Conservation (phyloP, 306 rosid species). For the Cucurbita maxima region DNA sequence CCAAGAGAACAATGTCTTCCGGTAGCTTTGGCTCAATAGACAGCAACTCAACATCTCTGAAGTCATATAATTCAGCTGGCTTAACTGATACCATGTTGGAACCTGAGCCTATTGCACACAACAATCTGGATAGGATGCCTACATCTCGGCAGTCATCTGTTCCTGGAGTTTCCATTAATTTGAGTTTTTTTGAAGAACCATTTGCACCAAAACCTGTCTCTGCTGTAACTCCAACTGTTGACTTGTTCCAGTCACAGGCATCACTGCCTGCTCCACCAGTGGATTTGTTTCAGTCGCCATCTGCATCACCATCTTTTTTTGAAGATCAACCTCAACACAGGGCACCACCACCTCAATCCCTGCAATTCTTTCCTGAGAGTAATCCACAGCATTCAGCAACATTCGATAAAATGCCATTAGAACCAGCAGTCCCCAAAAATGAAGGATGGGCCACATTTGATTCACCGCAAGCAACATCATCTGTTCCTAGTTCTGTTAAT, state of each 20-base stretch:
- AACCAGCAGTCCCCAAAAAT: slow-evolving; percentile 30
- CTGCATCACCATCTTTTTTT: slow-evolving; percentile 16
- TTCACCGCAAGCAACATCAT: slow-evolving; percentile 23
- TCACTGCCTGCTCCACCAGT: slow-evolving; percentile 11
- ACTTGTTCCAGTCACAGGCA: slow-evolving; percentile 37
- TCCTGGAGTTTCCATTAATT: slow-evolving; percentile 28
- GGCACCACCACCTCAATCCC: slow-evolving; percentile 17
- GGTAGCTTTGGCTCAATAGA: slow-evolving; percentile 41
- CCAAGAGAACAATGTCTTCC: slow-evolving; percentile 42
- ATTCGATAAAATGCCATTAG: slow-evolving; percentile 20
- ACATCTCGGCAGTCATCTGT: slow-evolving; percentile 19
- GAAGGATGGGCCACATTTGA: slow-evolving; percentile 86
- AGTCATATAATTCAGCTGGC: slow-evolving; percentile 36
- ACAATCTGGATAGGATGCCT: slow-evolving; percentile 19
- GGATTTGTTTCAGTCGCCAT: slow-evolving; percentile 34
- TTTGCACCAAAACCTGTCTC: slow-evolving; percentile 14
- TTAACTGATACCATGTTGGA: slow-evolving; percentile 31
- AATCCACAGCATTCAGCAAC: slow-evolving; percentile 27
- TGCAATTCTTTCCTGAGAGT: slow-evolving; percentile 27
- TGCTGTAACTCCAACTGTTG: slow-evolving; percentile 28
- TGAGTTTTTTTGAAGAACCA: slow-evolving; percentile 26
- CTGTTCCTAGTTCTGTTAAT: slow-evolving; percentile 18
- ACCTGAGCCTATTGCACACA: slow-evolving; percentile 27
- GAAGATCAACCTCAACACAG: slow-evolving; percentile 21
- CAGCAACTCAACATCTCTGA: slow-evolving; percentile 28